phyloP scores from a whole-genome alignment of 441 rosid genomes.

The Dalechampia spathulata region DNA sequence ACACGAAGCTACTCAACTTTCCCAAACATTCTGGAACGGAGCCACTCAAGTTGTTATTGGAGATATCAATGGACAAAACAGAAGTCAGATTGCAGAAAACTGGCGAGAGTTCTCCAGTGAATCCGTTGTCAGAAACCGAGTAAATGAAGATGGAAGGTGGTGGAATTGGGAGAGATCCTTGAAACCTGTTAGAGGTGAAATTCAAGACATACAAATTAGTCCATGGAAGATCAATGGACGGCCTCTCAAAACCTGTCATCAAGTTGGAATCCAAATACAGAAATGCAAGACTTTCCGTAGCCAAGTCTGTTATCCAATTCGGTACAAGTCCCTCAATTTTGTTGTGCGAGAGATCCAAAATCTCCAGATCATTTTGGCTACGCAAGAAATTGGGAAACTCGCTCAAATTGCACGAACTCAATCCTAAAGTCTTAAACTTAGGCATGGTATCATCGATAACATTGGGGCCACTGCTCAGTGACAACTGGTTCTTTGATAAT shows the following conservation, averaged over 20 bases:
- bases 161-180: constrained; percentile 22
- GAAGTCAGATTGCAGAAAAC: constrained; percentile 11
- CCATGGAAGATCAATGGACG: neutral
- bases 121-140: constrained; percentile 1
- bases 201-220: neutral
- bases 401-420: constrained; percentile 10
- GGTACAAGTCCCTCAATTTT: constrained; percentile 12
- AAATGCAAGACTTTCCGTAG: neutral
- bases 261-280: constrained; percentile 6
- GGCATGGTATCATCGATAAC: neutral
- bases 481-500: neutral
- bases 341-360: constrained; percentile 12
- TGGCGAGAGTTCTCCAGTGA: constrained; percentile 10
- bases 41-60: constrained; percentile 20
- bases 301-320: neutral
- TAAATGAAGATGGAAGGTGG: constrained; percentile 3
- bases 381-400: constrained; percentile 16
- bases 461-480: neutral
- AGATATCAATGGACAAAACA: constrained; percentile 7
- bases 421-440: neutral
- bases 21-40: constrained; percentile 19
- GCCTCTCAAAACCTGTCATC: constrained; percentile 8
- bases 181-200: constrained; percentile 6
- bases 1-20: neutral
- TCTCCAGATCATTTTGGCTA: neutral